Evolutionary conservation across 148 eudicot genomes (phyloP).

Genomic region (Fagopyrum homotropicum): DNA sequence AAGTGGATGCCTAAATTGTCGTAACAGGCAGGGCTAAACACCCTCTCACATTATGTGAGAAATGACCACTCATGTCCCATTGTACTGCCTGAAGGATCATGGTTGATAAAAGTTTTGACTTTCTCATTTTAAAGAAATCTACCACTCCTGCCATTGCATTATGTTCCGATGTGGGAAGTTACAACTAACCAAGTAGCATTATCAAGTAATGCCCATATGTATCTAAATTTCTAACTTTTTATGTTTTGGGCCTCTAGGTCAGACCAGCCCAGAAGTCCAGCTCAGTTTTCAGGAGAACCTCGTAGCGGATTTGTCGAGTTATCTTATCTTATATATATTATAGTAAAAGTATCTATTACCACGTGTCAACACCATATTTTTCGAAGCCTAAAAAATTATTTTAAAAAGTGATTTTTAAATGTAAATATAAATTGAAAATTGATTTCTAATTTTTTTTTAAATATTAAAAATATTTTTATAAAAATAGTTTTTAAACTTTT

Average conservation of each 20-base stretch:
- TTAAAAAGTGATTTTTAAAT: too few relatives aligned
- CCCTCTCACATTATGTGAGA: conserved; percentile 23
- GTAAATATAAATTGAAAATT: too few relatives aligned
- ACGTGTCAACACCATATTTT: too few relatives aligned
- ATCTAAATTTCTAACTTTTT: not conserved
- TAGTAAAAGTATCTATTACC: too few relatives aligned
- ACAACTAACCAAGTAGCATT: not conserved
- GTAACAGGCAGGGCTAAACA: conserved; percentile 33
- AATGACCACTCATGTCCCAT: conserved; percentile 35
- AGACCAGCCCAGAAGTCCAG: too few relatives aligned
- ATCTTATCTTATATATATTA: too few relatives aligned
- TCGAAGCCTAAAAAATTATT: too few relatives aligned
- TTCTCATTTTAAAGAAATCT: not conserved
- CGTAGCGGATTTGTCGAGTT: too few relatives aligned
- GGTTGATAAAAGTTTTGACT: not conserved
- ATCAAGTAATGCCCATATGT: not conserved
- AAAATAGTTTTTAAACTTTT: too few relatives aligned
- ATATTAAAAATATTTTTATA: too few relatives aligned
- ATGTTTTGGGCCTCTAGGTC: not conserved
- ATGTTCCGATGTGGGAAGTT: not conserved
- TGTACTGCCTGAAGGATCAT: conserved; percentile 39
- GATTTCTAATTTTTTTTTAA: too few relatives aligned
- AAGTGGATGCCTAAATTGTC: conserved; percentile 27
- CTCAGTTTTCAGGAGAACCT: too few relatives aligned
- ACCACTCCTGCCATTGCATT: not conserved